These are phyloP conservation scores for Pleurotus giganteus DNA, from an alignment of 768 basidiomycete species.

Conservation along the genomic window DNA sequence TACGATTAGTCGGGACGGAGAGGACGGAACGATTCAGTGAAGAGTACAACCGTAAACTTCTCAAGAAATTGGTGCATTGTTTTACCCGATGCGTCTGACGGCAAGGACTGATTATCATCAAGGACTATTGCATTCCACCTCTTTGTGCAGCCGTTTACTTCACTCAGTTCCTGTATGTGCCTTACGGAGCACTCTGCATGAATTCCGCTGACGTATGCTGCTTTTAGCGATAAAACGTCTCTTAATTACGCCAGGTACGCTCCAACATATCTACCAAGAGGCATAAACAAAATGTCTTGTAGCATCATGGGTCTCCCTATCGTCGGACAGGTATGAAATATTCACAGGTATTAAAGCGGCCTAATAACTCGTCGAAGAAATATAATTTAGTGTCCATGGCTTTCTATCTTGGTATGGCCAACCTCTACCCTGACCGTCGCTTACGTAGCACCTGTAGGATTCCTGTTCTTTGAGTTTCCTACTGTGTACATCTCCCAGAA, in stretches of 20 bases:
- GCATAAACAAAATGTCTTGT: background rate
- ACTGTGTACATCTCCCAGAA: conserved; percentile 67
- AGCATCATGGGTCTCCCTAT: conserved; percentile 71
- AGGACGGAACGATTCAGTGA: conserved; percentile 53
- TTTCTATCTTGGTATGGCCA: conserved; percentile 52
- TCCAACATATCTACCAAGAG: background rate
- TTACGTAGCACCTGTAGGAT: conserved; percentile 34
- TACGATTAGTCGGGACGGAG: conserved; percentile 56
- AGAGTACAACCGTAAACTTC: conserved; percentile 55
- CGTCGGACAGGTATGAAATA: conserved; percentile 46
- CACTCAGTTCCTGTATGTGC: conserved; percentile 57
- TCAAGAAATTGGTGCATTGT: conserved; percentile 56
- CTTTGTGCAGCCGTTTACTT: conserved; percentile 67
- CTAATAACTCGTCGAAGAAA: conserved; percentile 31
- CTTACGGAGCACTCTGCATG: background rate
- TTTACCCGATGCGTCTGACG: background rate
- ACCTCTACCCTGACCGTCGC: background rate
- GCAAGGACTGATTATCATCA: background rate
- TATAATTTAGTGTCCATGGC: conserved; percentile 65
- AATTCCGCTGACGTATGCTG: background rate
- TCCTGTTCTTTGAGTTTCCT: conserved; percentile 62
- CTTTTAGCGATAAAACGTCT: conserved; percentile 61
- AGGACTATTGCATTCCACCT: conserved; percentile 55
- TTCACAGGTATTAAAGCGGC: conserved; percentile 1
- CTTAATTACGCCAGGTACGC: conserved; percentile 66